A percentile compares a stretch with the other conserved stretches of the same genome.
phyloP scores from a whole-genome alignment of 2,329 filamentous ascomycete species.

The Nemania bipapillata region DNA sequence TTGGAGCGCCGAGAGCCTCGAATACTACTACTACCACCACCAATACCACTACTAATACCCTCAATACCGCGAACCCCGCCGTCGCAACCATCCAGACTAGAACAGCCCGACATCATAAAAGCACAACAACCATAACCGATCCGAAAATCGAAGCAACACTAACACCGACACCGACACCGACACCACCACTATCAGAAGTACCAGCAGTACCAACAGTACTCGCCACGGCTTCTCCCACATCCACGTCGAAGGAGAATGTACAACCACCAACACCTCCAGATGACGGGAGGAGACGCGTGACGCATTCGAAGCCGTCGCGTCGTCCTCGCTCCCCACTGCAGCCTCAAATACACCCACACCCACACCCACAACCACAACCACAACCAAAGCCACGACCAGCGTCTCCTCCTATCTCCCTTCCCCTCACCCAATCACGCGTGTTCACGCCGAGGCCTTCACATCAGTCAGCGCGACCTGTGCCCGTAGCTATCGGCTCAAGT shows the following conservation, averaged over 20 bases:
- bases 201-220: neutral
- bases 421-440: constrained; percentile 15
- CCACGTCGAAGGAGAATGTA: constrained; percentile 35
- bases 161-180: neutral
- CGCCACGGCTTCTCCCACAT: neutral
- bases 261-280: constrained; percentile 24
- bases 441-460: constrained; percentile 7
- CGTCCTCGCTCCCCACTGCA: neutral
- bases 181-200: too few relatives aligned
- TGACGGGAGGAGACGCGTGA: neutral
- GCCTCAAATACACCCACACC: too few relatives aligned
- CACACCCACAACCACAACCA: too few relatives aligned
- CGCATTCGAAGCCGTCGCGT: constrained; percentile 5
- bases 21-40: neutral
- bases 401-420: neutral
- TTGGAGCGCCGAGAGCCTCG: constrained; percentile 38
- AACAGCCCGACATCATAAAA: constrained; percentile 34
- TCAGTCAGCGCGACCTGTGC: constrained; percentile 8
- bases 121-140: neutral
- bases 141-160: neutral
- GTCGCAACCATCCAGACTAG: constrained; percentile 34
- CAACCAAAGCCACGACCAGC: neutral
- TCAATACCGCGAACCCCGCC: constrained; percentile 8
- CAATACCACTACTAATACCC: neutral
- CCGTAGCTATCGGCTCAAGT: constrained; percentile 7